These are phyloP conservation scores for Corymbia citriodora DNA, from an alignment of 441 rosid species.

Conservation along the genomic window DNA sequence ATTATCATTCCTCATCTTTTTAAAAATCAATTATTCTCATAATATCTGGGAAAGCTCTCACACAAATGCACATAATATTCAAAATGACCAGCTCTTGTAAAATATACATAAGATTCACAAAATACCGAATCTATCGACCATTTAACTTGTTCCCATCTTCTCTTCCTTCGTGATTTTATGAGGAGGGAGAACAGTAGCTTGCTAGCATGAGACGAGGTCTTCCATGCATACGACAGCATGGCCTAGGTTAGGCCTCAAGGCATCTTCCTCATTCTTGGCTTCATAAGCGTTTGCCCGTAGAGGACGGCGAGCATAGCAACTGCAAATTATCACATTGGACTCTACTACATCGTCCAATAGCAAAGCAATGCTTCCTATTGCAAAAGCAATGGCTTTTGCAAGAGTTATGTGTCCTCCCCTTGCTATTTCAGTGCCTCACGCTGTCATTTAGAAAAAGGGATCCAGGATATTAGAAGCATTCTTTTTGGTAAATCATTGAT, in stretches of 20 bases:
- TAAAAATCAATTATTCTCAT: background rate
- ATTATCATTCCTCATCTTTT: background rate
- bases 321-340: accelerated
- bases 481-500: background rate
- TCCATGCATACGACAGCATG: background rate
- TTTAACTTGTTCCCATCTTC: background rate
- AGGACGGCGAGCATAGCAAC: accelerated
- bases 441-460: background rate
- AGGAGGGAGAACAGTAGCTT: background rate
- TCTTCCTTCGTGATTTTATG: background rate
- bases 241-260: background rate
- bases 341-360: background rate
- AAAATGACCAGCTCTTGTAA: background rate
- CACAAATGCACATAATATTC: background rate
- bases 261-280: background rate
- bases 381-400: accelerated
- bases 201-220: background rate
- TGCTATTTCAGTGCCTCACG: background rate
- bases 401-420: background rate
- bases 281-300: accelerated
- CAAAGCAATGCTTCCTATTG: background rate
- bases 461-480: background rate
- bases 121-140: accelerated
- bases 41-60: background rate
- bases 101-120: background rate